Conservation (phyloP, 2,329 filamentous ascomycete genomes). For the Boeremia exigua region DNA sequence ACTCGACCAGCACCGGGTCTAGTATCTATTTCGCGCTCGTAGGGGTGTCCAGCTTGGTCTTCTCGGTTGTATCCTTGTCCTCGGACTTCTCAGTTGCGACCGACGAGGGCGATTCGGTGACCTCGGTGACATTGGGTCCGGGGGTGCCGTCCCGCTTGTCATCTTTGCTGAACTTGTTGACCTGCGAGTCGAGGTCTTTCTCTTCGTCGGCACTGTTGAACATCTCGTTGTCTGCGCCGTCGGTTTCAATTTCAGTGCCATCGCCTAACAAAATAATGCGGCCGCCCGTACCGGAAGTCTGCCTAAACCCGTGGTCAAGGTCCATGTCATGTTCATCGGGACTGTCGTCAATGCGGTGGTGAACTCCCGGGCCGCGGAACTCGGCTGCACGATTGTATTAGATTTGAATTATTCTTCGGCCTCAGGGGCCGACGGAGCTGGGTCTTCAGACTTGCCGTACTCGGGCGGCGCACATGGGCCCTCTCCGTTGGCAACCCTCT, state of each 20-base stretch:
- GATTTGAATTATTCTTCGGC: slow-evolving; percentile 43
- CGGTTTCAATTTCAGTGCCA: slow-evolving; percentile 89
- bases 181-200: slow-evolving; percentile 83
- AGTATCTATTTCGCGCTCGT: slow-evolving; percentile 14
- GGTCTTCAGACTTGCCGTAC: slow-evolving; percentile 82
- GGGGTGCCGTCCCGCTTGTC: slow-evolving; percentile 19
- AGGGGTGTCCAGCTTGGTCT: slow-evolving; percentile 11
- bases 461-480: slow-evolving; percentile 98
- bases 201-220: slow-evolving; percentile 90
- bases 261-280: slow-evolving; percentile 95
- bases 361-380: slow-evolving; percentile 58
- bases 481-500: slow-evolving; percentile 93
- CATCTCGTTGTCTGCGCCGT: slow-evolving; percentile 90
- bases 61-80: slow-evolving; percentile 21
- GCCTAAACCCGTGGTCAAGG: slow-evolving; percentile 69
- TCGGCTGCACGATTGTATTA: slow-evolving; percentile 53
- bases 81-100: slow-evolving; percentile 46
- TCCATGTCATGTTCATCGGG: slow-evolving; percentile 74
- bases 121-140: slow-evolving; percentile 24
- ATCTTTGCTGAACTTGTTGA: slow-evolving; percentile 64
- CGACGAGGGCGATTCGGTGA: slow-evolving; percentile 47
- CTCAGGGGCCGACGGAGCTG: slow-evolving; percentile 43
- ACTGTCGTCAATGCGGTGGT: slow-evolving; percentile 58
- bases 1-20: slow-evolving; percentile 8
- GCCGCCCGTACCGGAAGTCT: slow-evolving; percentile 69